Evolutionary conservation across 2,329 filamentous ascomycete species (phyloP), one percentile per base, ranked within the genome.

Genomic region (Venturia aucupariae): DNA sequence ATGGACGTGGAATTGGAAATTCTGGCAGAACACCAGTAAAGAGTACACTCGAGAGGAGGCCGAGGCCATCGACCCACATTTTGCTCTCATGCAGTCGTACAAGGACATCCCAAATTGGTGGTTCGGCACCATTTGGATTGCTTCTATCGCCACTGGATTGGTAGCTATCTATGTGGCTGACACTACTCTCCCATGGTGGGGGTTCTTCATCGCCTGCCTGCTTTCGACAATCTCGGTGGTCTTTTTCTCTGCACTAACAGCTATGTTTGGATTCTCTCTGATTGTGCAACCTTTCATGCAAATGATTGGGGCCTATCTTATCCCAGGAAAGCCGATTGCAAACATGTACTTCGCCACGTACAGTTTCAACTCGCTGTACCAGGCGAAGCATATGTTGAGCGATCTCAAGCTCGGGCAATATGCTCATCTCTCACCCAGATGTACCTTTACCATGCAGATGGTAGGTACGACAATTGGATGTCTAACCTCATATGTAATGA

Each of bases 271-370:
- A 44, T 63, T 41, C 65, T 62, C 39, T 67, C 42, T 65, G 39
- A 68, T 68, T 69, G 73, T 63, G 69, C 67, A 65, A 61, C 67
- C 39, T 65, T 61, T 68, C 27, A 65, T 66, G 27, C 67, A 70
- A 57, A 60, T 67, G 48, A 41, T 67, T 41, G 64, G 64, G 24
- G 66, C 64, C 11, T 65, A 66, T 63, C 66, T 69, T 30, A 68
- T 63, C n/a, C 68, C 75, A 0, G 72, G 74, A 1, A 72, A 70
- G 48, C 77, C 73, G 1, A 68, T 80, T 8, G 76, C 76, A 11
- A 79, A 80, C 65, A 76, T 80, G 72, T 79, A 79, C 67, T 80
- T 80, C 69, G 75, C 72, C 22, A 71, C 73, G 3, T 71, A 74
- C 35, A 66, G 68, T 10, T 75, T 77, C 65, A 75, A 72, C 11